Evolutionary conservation across 768 basidiomycete genomes (phyloP), one percentile per base, ranked within the genome.

Genomic region (Jaapia argillacea): DNA sequence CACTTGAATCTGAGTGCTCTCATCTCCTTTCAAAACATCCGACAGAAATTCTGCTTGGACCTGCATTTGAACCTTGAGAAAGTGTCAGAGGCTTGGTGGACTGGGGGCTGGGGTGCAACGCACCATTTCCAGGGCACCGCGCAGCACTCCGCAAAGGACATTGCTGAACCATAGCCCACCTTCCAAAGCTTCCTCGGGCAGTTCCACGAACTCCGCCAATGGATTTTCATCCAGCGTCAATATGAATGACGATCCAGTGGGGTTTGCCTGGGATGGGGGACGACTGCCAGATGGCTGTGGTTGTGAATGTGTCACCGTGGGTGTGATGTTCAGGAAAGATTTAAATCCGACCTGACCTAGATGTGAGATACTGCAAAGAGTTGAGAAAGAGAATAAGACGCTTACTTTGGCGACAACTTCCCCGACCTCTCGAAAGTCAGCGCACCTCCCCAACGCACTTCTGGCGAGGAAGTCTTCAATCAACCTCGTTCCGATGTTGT

Each of bases 381-480:
- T 6, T n/a, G 33, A 26, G 14, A 33, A 36, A 44, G 42, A 36
- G 20, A 6, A 42, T 18, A 35, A 33, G 18, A 21, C 22, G 60
- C 70, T 45, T 47, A 91, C 94, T 74, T 97, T 97, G 4, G 93
- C 77, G 13, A 97, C 75, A 45, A 96, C 89, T 66, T 99, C 96
- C 3, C 92, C 96, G 1, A 90, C 86, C 61, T 98, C 94, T 51
- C 75, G 74, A 59, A 99, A 96, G 65, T 97, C 92, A 13, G 81
- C 67, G 62, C 96, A 99, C 51, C 89, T 71, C n/a, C 87, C 89
- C 16, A 96, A 59, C n/a, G 74, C 79, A 49, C 91, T 92, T 57
- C 88, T 79, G 20, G 96, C 94, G 38, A 99, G 73, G 56, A 99
- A 96, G 58, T 99, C 96, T 58, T 99, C 96, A 45, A 99, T 96